Evolutionary conservation across 257 asterid species (phyloP), one percentile per base, ranked within the genome.

Genomic region (Nicotiana attenuata): DNA sequence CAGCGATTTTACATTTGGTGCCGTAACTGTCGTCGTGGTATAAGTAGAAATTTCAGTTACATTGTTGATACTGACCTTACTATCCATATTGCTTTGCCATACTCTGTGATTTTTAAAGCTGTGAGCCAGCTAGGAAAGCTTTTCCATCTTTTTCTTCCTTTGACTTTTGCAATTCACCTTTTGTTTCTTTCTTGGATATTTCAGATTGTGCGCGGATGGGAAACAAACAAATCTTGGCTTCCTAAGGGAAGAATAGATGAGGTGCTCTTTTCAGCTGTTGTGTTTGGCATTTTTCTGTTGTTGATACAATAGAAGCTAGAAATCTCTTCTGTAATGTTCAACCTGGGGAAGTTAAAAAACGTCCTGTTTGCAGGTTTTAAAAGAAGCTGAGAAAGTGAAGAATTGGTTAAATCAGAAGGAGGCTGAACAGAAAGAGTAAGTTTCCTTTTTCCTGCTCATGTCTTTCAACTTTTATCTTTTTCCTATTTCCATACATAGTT

Each of bases 371-470:
- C 85, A 96, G 99, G 93, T 94, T 80, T 60, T 80, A 59, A 83
- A 69, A 61, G 97, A 82, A 81, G 96, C 93, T 78, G 97, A 96
- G 78, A 91, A 91, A 85, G 81, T 96, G 83, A 96, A 92, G 87
- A 92, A 82, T 73, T 96, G 99, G 99, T 89, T 96, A 83, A 89
- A 82, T 85, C 94, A 89, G 85, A 93, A 94, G 88, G 97, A 89
- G 92, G 93, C 90, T 38, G 97, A 88, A 87, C 98, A 94, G 89
- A 81, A 92, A 84, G 90, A 90, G 99, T 96, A 87, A 91, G 99
- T 80, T 53, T 29, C 22, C 16, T 22, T 61, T 60, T 76, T 52
- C 65, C 45, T 60, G 22, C 26, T 26, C 50, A 22, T 14, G 8
- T 71, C 38, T 71, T 29, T 41, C 20, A 56, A 15, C n/a, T 17